Evolutionary conservation across 129 eudicot species (phyloP).

Genomic region (Tagetes erecta): DNA sequence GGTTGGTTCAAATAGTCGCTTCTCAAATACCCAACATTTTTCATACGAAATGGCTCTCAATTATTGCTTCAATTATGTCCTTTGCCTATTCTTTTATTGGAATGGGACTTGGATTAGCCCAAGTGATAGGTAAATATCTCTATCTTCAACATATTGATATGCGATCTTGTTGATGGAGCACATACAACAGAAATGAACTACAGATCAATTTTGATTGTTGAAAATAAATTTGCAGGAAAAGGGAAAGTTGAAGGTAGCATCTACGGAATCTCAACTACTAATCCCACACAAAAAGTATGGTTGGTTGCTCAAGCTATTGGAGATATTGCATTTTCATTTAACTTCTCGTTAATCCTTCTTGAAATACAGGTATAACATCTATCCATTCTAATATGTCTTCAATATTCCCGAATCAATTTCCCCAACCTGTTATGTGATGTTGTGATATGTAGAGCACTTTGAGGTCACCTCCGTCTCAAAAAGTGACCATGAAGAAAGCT

Average conservation of each 20-base stretch:
- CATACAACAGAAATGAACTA: background rate
- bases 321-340: slow-evolving; percentile 71
- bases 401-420: background rate
- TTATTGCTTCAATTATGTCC: slow-evolving; percentile 83
- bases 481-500: slow-evolving; percentile 73
- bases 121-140: slow-evolving; percentile 54
- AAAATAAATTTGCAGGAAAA: slow-evolving; percentile 48
- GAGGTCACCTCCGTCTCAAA: slow-evolving; percentile 70
- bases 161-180: slow-evolving; percentile 3
- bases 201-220: slow-evolving; percentile 3
- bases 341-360: slow-evolving; percentile 61
- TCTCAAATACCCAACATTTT: slow-evolving; percentile 83
- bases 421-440: background rate
- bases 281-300: slow-evolving; percentile 72
- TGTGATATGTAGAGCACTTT: slow-evolving; percentile 58
- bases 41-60: slow-evolving; percentile 74
- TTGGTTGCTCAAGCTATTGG: slow-evolving; percentile 76
- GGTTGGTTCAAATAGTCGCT: slow-evolving; percentile 57
- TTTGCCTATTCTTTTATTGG: slow-evolving; percentile 74
- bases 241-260: slow-evolving; percentile 73
- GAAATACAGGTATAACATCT: slow-evolving; percentile 62
- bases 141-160: background rate
- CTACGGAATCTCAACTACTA: slow-evolving; percentile 56
- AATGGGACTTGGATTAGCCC: slow-evolving; percentile 67
- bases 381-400: background rate